These are phyloP conservation scores for Podaxis carcinomalis DNA, from an alignment of 768 basidiomycete species.

Conservation along the genomic window DNA sequence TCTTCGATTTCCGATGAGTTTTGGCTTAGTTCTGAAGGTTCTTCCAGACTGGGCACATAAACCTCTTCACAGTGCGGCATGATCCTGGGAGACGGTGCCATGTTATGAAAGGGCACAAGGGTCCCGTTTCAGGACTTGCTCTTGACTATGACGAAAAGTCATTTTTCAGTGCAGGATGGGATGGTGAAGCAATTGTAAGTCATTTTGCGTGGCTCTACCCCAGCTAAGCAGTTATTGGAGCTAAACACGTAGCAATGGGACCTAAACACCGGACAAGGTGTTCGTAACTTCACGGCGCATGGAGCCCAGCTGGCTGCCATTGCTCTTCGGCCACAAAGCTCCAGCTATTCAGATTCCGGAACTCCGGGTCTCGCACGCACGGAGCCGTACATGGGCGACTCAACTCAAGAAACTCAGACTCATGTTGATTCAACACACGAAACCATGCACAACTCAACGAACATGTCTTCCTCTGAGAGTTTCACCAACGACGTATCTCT, in stretches of 20 bases:
- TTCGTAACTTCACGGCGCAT: slow-evolving; percentile 76
- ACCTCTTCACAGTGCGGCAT: slow-evolving; percentile 90
- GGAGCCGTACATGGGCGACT: neutral
- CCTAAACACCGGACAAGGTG: slow-evolving; percentile 80
- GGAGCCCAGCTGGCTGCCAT: slow-evolving; percentile 82
- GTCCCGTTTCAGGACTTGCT: slow-evolving; percentile 81
- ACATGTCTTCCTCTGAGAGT: neutral
- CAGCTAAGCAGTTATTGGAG: slow-evolving; percentile 9
- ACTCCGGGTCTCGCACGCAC: slow-evolving; percentile 12
- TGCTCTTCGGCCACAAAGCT: slow-evolving; percentile 58
- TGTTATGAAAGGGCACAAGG: slow-evolving; percentile 70
- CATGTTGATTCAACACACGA: neutral
- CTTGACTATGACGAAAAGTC: slow-evolving; percentile 80
- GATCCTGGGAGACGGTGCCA: slow-evolving; percentile 79
- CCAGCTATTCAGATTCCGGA: slow-evolving; percentile 9
- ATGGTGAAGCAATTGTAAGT: slow-evolving; percentile 81
- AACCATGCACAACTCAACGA: neutral
- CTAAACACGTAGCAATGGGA: slow-evolving; percentile 83
- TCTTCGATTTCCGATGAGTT: slow-evolving; percentile 6
- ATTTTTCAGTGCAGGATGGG: slow-evolving; percentile 92
- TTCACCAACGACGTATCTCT: neutral
- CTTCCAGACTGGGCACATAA: slow-evolving; percentile 79
- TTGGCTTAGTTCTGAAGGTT: slow-evolving; percentile 11
- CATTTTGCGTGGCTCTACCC: neutral
- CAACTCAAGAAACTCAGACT: slow-evolving; percentile 3